Percentiles rank a stretch among this genome's conserved stretches.
Conservation (phyloP, 2,329 filamentous ascomycete genomes). For the Hirsutella thompsonii region DNA sequence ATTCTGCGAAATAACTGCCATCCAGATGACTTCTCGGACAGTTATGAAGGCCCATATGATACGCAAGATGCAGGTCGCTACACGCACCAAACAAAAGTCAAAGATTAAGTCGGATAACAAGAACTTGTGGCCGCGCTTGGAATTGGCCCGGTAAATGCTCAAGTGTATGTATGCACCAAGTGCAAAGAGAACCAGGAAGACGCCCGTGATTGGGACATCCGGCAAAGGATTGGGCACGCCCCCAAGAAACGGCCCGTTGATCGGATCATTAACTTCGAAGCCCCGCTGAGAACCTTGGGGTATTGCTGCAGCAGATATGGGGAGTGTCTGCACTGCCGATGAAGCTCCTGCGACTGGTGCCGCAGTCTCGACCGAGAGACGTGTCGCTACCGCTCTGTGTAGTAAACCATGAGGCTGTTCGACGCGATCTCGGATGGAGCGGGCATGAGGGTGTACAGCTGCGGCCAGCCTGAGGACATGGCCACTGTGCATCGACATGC, state of each 20-base stretch:
- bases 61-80: slow-evolving; percentile 19
- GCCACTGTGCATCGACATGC: not conserved
- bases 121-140: slow-evolving; percentile 23
- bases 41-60: slow-evolving; percentile 19
- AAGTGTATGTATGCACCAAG: slow-evolving; percentile 12
- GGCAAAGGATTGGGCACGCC: slow-evolving; percentile 3
- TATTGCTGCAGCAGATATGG: not conserved
- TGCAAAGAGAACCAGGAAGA: slow-evolving; percentile 13
- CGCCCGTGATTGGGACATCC: slow-evolving; percentile 11
- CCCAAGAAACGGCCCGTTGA: slow-evolving; percentile 2
- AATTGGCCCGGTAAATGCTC: slow-evolving; percentile 14
- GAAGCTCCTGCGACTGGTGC: not conserved
- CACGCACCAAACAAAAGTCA: slow-evolving; percentile 22
- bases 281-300: not conserved
- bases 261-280: not conserved
- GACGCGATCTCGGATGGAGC: not conserved
- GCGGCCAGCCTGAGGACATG: not conserved
- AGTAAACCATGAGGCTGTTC: not conserved
- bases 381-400: not conserved
- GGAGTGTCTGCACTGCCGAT: not conserved
- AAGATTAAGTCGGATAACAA: slow-evolving; percentile 21
- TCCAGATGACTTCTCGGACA: slow-evolving; percentile 16
- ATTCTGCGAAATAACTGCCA: slow-evolving; percentile 21
- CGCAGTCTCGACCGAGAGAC: not conserved
- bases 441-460: not conserved